phyloP scores from a whole-genome alignment of 1,284 basidiomycete genomes.

The Schizopora paradoxa region DNA sequence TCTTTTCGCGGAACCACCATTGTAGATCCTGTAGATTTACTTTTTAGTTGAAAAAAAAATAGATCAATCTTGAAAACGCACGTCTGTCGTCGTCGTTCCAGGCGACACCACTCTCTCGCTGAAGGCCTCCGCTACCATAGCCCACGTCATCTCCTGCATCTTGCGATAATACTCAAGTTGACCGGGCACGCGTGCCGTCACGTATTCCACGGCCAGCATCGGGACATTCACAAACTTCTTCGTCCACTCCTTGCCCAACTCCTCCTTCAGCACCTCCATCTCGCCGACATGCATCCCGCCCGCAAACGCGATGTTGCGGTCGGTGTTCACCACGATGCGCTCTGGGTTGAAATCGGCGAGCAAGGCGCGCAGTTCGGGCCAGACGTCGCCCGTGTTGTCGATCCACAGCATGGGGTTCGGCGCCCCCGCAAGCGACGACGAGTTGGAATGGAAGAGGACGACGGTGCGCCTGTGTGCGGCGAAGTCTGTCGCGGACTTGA shows the following conservation, averaged over 20 bases:
- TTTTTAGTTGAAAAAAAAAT: not conserved
- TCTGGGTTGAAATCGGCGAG: constrained; percentile 34
- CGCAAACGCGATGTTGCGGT: constrained; percentile 42
- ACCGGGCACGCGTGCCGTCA: constrained; percentile 37
- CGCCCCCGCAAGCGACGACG: constrained; percentile 30
- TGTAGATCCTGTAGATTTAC: constrained; percentile 37
- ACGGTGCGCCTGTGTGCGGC: constrained; percentile 46
- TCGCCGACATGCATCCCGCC: constrained; percentile 50
- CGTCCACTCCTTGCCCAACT: constrained; percentile 40
- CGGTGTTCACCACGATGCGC: constrained; percentile 43
- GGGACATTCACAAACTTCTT: constrained; percentile 35
- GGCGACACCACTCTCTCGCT: constrained; percentile 37
- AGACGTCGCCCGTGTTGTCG: constrained; percentile 46
- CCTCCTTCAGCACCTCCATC: constrained; percentile 32
- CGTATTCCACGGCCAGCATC: constrained; percentile 45
- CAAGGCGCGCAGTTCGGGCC: constrained; percentile 36
- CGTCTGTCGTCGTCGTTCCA: constrained; percentile 41
- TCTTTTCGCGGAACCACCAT: constrained; percentile 52
- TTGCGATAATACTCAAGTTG: constrained; percentile 40
- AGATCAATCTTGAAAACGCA: constrained; percentile 19
- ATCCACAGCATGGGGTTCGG: constrained; percentile 44
- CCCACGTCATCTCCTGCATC: constrained; percentile 48
- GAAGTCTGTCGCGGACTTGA: constrained; percentile 45
- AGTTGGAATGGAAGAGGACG: constrained; percentile 43
- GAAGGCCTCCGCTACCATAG: constrained; percentile 48